A percentile compares a stretch with the other conserved stretches of the same genome.
These are phyloP conservation scores for Amaranthus tricolor DNA, from an alignment of 179 eudicot species.

Conservation along the genomic window DNA sequence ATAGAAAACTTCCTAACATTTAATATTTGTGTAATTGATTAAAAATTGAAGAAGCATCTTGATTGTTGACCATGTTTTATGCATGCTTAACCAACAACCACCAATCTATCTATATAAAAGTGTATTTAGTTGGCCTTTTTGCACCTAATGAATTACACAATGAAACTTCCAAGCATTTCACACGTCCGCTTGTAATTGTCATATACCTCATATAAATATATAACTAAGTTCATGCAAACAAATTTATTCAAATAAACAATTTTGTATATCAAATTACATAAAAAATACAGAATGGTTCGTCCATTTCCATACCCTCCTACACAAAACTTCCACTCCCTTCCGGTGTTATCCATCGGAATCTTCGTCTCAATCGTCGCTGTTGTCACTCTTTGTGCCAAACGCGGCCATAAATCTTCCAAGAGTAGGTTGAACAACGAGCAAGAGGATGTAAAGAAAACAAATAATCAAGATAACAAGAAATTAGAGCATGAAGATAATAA, in stretches of 20 bases:
- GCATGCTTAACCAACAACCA: slow-evolving; percentile 25
- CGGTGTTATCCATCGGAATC: slow-evolving; percentile 19
- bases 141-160: background rate
- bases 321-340: slow-evolving; percentile 5
- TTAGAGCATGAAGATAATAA: background rate
- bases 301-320: slow-evolving; percentile 13
- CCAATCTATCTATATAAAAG: slow-evolving; percentile 7
- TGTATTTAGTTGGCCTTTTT: background rate
- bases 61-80: slow-evolving; percentile 21
- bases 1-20: too few relatives aligned
- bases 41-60: too few relatives aligned
- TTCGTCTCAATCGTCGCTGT: slow-evolving; percentile 22
- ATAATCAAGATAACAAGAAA: too few relatives aligned
- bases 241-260: too few relatives aligned
- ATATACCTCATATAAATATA: background rate
- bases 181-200: too few relatives aligned
- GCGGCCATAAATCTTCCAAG: background rate
- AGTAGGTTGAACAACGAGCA: background rate
- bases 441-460: background rate
- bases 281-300: slow-evolving; percentile 15
- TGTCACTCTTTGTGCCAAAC: slow-evolving; percentile 28
- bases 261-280: background rate
- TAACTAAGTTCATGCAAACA: background rate
- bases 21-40: too few relatives aligned
- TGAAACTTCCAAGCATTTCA: background rate